Conservation (phyloP, 805 yeast species). For the Pichia manshurica region DNA sequence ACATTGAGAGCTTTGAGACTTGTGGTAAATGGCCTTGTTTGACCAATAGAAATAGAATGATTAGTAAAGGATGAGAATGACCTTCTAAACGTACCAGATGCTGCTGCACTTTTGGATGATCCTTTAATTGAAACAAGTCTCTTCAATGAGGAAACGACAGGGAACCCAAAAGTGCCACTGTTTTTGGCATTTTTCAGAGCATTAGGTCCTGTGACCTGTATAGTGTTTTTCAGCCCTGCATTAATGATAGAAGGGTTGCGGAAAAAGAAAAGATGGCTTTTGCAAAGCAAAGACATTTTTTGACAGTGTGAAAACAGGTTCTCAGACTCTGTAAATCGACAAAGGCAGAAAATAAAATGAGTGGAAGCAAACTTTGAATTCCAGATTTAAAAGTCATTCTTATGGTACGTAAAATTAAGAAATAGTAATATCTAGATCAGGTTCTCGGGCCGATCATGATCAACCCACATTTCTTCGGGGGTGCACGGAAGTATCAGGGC, state of each 20-base stretch:
- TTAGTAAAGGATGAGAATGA: background rate
- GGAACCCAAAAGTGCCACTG: background rate
- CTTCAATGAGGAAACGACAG: too few species aligned
- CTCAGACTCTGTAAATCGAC: too few species aligned
- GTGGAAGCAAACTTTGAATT: too few species aligned
- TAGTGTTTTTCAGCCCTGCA: constrained; percentile 20
- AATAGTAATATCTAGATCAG: background rate
- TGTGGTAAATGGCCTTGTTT: constrained; percentile 3
- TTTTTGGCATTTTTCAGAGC: background rate
- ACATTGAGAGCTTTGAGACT: background rate
- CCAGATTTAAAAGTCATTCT: too few species aligned
- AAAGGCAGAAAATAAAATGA: too few species aligned
- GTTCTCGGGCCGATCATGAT: background rate
- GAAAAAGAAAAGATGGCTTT: constrained; percentile 48
- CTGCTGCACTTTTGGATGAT: background rate
- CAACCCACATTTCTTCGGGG: background rate
- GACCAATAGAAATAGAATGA: background rate
- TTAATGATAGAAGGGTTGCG: constrained; percentile 43
- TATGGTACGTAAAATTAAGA: too few species aligned
- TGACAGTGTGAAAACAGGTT: background rate
- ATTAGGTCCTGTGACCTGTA: constrained; percentile 10
- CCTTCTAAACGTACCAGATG: background rate
- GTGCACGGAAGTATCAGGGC: too few species aligned
- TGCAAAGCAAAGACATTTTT: background rate
- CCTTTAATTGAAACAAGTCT: background rate